Base-by-base conservation (phyloP, 768 basidiomycete genomes). In the Dioszegia crocea region DNA sequence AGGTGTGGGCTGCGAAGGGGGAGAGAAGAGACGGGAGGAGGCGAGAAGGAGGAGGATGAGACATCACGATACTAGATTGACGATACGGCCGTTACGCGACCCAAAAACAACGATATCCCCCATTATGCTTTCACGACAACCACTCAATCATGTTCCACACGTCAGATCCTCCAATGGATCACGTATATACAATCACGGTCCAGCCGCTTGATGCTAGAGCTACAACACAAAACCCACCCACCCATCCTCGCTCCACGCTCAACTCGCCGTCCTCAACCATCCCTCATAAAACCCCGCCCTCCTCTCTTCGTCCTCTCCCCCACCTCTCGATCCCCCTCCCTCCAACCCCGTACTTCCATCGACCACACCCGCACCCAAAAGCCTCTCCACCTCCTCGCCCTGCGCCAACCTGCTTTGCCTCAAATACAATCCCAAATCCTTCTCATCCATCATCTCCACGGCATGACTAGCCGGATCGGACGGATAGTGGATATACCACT, bases 391-490 rank as follows among this genome's bases (percentile, higher is more conserved):
- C 11, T 53, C 51, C 26, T 71, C 65, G 0, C 71, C 71, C 31
- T 54, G 46, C 10, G 66, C 64, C 40, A 75, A 49, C 16, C 60
- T 59, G 12, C 69, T 68, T 4, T 63, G 64, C 41, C 64, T 49
- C 33, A 65, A 50, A 50, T 76, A 76, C 19, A 76, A 48, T 51
- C 66, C 63, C 6, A 76, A 60, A 61, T 76, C 75, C 43, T 74
- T 68, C 24, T 71, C 66, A 58, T 76, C 75, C 11, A 49, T 70
- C 14, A 74, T 56, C n/a, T 65, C 64, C 12, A 62, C 47, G 0
- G 66, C 60, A n/a, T 53, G 51, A 53, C 51, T 53, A 14, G 68
- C 56, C 17, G 73, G 72, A 46, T 67, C 64, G 9, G 65, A 64
- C 45, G 72, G 74, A 48, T 76, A 76, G 29, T 66, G 65, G 2